Base-by-base conservation (phyloP, 2,329 filamentous ascomycete species). In the Colletotrichum echinochloae region DNA sequence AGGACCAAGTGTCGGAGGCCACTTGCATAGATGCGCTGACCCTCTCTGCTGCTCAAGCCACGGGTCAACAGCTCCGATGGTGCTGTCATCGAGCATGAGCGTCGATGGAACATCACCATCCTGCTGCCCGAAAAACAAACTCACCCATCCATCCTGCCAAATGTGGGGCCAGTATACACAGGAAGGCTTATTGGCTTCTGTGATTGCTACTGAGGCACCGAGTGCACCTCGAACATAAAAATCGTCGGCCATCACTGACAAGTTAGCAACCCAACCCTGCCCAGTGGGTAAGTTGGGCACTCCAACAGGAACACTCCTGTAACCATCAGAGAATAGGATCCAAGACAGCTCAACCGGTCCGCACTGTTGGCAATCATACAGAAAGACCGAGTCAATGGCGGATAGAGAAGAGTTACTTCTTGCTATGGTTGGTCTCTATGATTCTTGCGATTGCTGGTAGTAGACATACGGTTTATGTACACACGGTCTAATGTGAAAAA, bases 381-480 rank as follows among this genome's bases (percentile, higher is more conserved):
- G 0, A 2, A 9, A 12, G 9, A 37, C 30, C 8, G 6, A 3
- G 35, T 12, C 12, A 3, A 26, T 12, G 6, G 16, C 39, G 23
- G 54, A 14, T 18, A 59, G 18, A 9, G 23, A 59, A 35, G 9
- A 16, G 16, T 44, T 44, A 26, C n/a, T 51, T 64, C 11, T 51
- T 52, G 39, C 33, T 35, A 57, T 65, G 41, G 52, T 28, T 18
- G 51, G 59, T 52, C 49, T 37, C 35, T 51, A 49, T 49, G n/a
- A 57, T 52, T 52, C 6, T 52, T 39, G 52, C 46, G 49, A 41
- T n/a, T 46, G 52, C 51, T 26, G 9, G 59, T 63, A 39, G 12
- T 68, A 46, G 52, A 28, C 65, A 52, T 23, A 35, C 16, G 33
- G n/a, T 55, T 66, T 55, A 66, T 70, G 55, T 66, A 70, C 62